Percentiles rank a stretch among this genome's conserved stretches.
These are phyloP conservation scores for Boletellus ananiceps DNA, from an alignment of 768 basidiomycete species.

Conservation along the genomic window DNA sequence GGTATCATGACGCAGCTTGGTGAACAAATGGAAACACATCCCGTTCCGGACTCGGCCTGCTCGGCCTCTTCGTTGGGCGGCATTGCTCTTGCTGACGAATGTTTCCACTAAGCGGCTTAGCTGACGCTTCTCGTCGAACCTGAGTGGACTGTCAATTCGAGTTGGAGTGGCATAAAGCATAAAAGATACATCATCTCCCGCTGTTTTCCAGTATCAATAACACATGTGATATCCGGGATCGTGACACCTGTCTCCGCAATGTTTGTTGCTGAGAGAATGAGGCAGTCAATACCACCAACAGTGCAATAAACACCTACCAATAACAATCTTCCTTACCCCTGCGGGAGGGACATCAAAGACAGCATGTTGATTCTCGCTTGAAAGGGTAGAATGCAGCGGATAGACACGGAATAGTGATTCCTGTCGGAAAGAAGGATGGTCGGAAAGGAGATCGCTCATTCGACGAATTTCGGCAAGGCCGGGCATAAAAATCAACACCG, in stretches of 20 bases:
- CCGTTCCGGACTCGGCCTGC: constrained; percentile 89
- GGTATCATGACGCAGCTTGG: constrained; percentile 78
- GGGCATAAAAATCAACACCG: constrained; percentile 90
- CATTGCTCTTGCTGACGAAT: constrained; percentile 88
- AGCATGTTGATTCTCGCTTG: constrained; percentile 83
- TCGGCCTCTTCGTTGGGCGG: constrained; percentile 82
- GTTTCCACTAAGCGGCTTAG: constrained; percentile 89
- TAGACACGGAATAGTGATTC: constrained; percentile 65
- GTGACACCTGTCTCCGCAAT: constrained; percentile 98
- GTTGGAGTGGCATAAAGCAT: background rate
- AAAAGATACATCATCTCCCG: constrained; percentile 77
- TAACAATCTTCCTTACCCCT: constrained; percentile 88
- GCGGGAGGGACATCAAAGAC: constrained; percentile 85
- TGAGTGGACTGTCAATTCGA: constrained; percentile 25
- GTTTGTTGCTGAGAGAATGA: constrained; percentile 60
- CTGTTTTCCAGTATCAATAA: constrained; percentile 92
- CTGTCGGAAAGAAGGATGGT: constrained; percentile 69
- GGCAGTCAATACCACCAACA: background rate
- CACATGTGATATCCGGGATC: constrained; percentile 95
- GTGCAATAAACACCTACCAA: constrained; percentile 50
- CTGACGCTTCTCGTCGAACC: constrained; percentile 96
- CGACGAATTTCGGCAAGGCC: constrained; percentile 92
- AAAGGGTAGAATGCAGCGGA: constrained; percentile 89
- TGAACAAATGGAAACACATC: constrained; percentile 94
- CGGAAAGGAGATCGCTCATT: constrained; percentile 72